Percentiles rank a stretch among this genome's conserved stretches.
These are phyloP conservation scores for Myxozyma neglecta DNA, from an alignment of 805 yeast genomes.

Conservation along the genomic window DNA sequence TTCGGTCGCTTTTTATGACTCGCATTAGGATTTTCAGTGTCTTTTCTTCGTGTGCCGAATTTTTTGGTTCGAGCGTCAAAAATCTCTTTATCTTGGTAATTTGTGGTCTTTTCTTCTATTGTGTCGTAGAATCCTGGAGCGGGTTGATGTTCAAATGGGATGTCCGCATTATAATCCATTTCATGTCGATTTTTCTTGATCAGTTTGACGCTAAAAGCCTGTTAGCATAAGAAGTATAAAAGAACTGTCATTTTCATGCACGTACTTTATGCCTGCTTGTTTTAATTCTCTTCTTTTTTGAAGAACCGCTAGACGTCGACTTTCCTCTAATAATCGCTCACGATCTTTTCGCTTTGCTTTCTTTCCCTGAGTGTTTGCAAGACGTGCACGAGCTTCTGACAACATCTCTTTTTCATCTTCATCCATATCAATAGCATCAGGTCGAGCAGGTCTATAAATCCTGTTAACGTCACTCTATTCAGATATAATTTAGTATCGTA, in stretches of 20 bases:
- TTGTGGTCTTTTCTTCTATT: constrained; percentile 52
- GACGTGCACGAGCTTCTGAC: constrained; percentile 88
- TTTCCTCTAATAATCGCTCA: constrained; percentile 79
- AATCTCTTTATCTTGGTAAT: constrained; percentile 41
- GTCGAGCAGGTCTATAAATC: constrained; percentile 58
- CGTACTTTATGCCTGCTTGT: constrained; percentile 58
- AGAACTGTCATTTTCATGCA: neutral
- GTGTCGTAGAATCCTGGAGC: constrained; percentile 68
- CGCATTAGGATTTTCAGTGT: constrained; percentile 32
- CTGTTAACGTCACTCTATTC: neutral
- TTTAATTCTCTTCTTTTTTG: constrained; percentile 80
- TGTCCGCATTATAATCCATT: constrained; percentile 80
- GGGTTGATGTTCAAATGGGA: constrained; percentile 75
- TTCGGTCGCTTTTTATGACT: constrained; percentile 23
- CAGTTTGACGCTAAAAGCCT: constrained; percentile 29
- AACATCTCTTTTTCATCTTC: constrained; percentile 91
- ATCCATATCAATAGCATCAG: constrained; percentile 75
- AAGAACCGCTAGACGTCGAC: constrained; percentile 67
- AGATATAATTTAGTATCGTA: neutral
- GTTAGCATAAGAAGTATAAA: constrained; percentile 45
- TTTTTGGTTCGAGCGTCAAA: constrained; percentile 44
- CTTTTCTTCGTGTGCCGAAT: constrained; percentile 27
- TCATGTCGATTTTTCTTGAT: constrained; percentile 55
- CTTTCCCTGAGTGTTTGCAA: constrained; percentile 90
- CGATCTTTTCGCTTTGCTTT: constrained; percentile 89